Base-by-base conservation (phyloP, 192 early-diverging fungal species). In the Linnemannia hyalina region DNA sequence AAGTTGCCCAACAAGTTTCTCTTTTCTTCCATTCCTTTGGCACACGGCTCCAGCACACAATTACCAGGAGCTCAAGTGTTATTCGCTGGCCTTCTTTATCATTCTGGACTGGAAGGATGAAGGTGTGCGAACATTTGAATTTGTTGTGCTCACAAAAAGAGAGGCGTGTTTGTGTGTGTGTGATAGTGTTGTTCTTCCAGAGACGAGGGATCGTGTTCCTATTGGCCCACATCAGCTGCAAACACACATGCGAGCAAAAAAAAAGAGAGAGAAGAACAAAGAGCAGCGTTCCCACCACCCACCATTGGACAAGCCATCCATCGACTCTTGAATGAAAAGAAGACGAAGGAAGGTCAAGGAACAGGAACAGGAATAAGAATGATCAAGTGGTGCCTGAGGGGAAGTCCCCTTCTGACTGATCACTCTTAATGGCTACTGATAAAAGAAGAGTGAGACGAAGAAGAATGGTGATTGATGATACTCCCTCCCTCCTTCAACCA, bases 141-240 rank as follows among this genome's bases (percentile, higher is more conserved):
- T 36, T 74, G 49, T 75, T 75, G 26, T 57, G 46, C 41, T 36
- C 49, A 57, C 71, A 73, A 49, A 46, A 23, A 29, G 38, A 79
- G 44, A 49, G 78, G 78, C 54, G 29, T 65, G 60, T 55, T 55
- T 65, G 26, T 65, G 8, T 32, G 11, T 65, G 60, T 32, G 26
- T 32, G 60, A 26, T 29, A 10, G 55, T 32, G 60, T 29, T 41
- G 70, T 42, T 42, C 70, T 42, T 71, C 70, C 70, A 42, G 41
- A 71, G 38, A 71, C 36, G 38, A 71, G 40, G 70, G 70, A 71
- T 71, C 72, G 79, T 29, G 49, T 80, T 80, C 79, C 79, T 74
- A 80, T 80, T 80, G 79, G 79, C 55, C 73, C 72, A 69, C 32
- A 35, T 35, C 79, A 69, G 29, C 22, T 49, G 40, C 63, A 47